Conservation (phyloP, 306 rosid species). For the Cicer chorassanicum region DNA sequence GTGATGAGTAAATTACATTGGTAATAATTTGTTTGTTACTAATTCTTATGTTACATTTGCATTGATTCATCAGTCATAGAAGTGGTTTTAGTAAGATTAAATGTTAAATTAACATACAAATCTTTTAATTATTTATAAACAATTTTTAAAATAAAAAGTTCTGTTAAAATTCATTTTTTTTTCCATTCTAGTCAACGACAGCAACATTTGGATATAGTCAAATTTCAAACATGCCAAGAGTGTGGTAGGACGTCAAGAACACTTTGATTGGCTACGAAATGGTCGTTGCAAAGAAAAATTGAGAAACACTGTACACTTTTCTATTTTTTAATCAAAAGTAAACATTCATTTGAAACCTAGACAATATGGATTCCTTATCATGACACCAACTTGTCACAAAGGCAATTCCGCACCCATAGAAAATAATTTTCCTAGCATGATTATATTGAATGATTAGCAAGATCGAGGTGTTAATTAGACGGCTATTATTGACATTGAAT, state of each 20-base stretch:
- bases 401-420: neutral
- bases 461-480: neutral
- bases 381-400: conserved; percentile 25
- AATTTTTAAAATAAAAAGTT: neutral
- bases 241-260: neutral
- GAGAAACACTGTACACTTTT: conserved; percentile 1
- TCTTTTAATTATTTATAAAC: no score
- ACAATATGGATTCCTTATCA: conserved; percentile 24
- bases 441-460: neutral
- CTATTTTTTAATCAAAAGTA: neutral
- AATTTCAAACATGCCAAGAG: neutral
- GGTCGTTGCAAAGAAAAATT: neutral
- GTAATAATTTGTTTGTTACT: no score
- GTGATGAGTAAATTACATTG: no score
- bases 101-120: no score
- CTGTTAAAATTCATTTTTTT: neutral
- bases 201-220: neutral
- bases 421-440: conserved; percentile 12
- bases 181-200: neutral
- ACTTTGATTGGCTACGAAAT: conserved; percentile 15
- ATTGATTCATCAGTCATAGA: no score
- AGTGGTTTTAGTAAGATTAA: no score
- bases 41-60: no score
- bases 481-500: neutral
- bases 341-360: neutral